These are phyloP conservation scores for Ustilago vetiveriae DNA, from an alignment of 1,284 basidiomycete genomes.

Conservation along the genomic window DNA sequence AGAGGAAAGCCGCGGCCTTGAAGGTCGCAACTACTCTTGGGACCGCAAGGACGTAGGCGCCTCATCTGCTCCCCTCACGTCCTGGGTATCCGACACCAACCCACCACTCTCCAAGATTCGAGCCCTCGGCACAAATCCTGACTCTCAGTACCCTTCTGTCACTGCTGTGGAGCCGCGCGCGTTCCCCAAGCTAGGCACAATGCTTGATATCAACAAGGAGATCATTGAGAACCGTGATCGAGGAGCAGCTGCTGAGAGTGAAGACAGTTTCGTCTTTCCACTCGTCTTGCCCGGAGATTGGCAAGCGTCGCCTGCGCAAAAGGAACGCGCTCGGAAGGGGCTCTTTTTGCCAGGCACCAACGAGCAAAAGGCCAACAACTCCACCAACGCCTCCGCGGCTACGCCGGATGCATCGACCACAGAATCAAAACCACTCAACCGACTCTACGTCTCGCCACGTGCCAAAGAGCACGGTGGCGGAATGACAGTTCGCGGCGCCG, in stretches of 20 bases:
- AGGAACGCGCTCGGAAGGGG: conserved; percentile 22
- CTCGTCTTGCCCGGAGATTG: conserved; percentile 58
- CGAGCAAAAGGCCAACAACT: conserved; percentile 5
- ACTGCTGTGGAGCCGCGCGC: conserved; percentile 52
- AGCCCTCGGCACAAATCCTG: conserved; percentile 19
- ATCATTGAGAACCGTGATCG: conserved; percentile 22
- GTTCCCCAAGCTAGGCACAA: conserved; percentile 43
- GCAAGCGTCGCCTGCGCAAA: conserved; percentile 46
- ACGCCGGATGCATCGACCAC: not conserved
- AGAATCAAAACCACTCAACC: conserved; percentile 35
- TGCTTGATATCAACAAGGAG: conserved; percentile 30
- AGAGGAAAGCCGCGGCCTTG: conserved; percentile 49
- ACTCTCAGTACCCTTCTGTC: conserved; percentile 26
- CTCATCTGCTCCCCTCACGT: conserved; percentile 12
- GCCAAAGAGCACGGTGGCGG: conserved; percentile 50
- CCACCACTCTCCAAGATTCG: conserved; percentile 35
- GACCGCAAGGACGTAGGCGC: conserved; percentile 31
- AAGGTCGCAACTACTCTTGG: conserved; percentile 52
- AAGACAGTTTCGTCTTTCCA: conserved; percentile 56
- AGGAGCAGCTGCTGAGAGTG: not conserved
- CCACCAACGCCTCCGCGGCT: too few relatives aligned
- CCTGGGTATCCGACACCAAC: conserved; percentile 40
- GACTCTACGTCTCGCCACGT: conserved; percentile 57
- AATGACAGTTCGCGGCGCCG: conserved; percentile 51
- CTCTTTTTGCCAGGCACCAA: conserved; percentile 21